Evolutionary conservation across 2,329 filamentous ascomycete species (phyloP), one percentile per base, ranked within the genome.

Genomic region (Paramyrothecium sp.): DNA sequence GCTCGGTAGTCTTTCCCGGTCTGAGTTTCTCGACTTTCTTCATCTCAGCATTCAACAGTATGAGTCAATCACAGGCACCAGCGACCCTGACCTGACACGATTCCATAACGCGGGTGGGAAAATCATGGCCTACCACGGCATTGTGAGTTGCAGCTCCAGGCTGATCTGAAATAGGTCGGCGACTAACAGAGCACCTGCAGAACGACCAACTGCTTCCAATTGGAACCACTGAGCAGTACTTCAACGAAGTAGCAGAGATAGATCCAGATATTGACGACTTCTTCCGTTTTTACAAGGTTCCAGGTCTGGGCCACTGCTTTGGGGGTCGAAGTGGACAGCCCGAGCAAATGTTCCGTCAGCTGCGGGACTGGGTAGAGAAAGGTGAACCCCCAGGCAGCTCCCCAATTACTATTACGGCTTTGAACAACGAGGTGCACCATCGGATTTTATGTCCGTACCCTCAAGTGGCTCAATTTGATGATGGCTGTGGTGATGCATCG

Each of bases 91-190:
- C 13, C 56, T 65, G 0, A 58, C 53, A 1, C 51, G 56, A 41
- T 65, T 64, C 5, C 63, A 60, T 10, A 51, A 51, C 0, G 52
- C 55, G 1, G 59, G 62, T 3, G 63, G 63, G 8, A 65, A 65
- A 7, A 20, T 65, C 13, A 51, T 64, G 2, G 22, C 57, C 0
- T 65, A 62, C 59, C 63, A 65, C n/a, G 63, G 63, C 1, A 60
- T 61, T 8, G 56, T 58, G 1, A 22, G 48, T 51, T 51, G 21
- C n/a, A n/a, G n/a, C n/a, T n/a, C n/a, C n/a, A n/a, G n/a, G n/a
- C n/a, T n/a, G n/a, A n/a, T n/a, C n/a, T n/a, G n/a, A n/a, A n/a
- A n/a, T n/a, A n/a, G n/a, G n/a, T n/a, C n/a, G n/a, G n/a, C n/a
- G n/a, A 51, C 48, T 26, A 13, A 10, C 5, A 21, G 22, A 22